A percentile compares a stretch with the other conserved stretches of the same genome.
phyloP scores from a whole-genome alignment of 2,329 filamentous ascomycete genomes.

The Fusarium papillatum region DNA sequence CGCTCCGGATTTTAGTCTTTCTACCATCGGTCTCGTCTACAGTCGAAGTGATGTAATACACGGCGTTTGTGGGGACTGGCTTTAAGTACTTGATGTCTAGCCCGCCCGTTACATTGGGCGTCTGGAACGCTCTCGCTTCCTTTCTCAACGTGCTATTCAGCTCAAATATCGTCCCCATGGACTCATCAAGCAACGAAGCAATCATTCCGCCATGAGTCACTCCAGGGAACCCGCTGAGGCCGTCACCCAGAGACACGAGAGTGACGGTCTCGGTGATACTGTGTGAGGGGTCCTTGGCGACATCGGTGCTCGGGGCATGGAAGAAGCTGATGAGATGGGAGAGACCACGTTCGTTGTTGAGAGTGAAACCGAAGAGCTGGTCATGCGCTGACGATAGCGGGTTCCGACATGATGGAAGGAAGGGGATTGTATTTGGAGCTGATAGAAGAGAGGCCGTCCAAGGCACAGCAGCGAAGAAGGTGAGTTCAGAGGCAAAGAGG shows the following conservation, averaged over 20 bases:
- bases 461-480: slow-evolving; percentile 51
- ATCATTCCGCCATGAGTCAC: slow-evolving; percentile 54
- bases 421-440: slow-evolving; percentile 45
- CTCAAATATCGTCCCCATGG: slow-evolving; percentile 52
- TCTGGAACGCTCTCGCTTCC: slow-evolving; percentile 42
- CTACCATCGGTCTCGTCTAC: slow-evolving; percentile 50
- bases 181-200: slow-evolving; percentile 53
- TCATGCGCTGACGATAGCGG: slow-evolving; percentile 46
- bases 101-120: slow-evolving; percentile 50
- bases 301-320: slow-evolving; percentile 40
- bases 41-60: slow-evolving; percentile 48
- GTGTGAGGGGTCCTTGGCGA: slow-evolving; percentile 39
- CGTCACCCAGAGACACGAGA: slow-evolving; percentile 50
- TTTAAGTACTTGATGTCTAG: slow-evolving; percentile 52
- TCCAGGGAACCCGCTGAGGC: slow-evolving; percentile 49
- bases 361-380: slow-evolving; percentile 51
- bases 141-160: slow-evolving; percentile 52
- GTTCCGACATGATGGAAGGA: slow-evolving; percentile 51
- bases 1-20: slow-evolving; percentile 48
- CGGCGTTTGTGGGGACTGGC: slow-evolving; percentile 46
- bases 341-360: slow-evolving; percentile 46
- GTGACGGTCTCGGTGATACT: slow-evolving; percentile 46
- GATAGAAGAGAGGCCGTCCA: slow-evolving; percentile 52
- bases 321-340: slow-evolving; percentile 53
- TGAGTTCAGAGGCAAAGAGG: slow-evolving; percentile 45